Conservation (phyloP, 495 filamentous ascomycete genomes). For the Amphirosellinia nigrospora region DNA sequence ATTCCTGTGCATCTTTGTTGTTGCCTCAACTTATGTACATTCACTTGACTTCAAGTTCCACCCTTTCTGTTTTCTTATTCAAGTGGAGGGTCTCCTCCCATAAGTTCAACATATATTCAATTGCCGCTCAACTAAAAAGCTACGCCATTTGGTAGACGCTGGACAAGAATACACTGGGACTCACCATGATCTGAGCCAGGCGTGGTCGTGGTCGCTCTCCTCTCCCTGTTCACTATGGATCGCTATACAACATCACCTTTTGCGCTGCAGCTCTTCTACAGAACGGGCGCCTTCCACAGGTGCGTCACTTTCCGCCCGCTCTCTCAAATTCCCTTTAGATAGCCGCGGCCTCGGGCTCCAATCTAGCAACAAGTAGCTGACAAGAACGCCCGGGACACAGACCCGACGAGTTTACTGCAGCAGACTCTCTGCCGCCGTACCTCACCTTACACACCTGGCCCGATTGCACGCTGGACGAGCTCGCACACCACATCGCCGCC, state of each 20-base stretch:
- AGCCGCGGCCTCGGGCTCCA: background rate
- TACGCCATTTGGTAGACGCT: background rate
- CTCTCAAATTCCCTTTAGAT: background rate
- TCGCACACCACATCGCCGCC: slow-evolving; percentile 66
- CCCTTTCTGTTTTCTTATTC: background rate
- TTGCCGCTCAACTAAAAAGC: background rate
- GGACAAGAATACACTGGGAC: background rate
- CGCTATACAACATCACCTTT: slow-evolving; percentile 77
- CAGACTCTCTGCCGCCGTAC: slow-evolving; percentile 63
- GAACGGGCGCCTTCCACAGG: slow-evolving; percentile 73
- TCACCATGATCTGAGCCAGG: slow-evolving; percentile 18
- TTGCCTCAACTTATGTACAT: background rate
- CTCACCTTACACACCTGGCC: slow-evolving; percentile 90
- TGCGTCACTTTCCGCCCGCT: slow-evolving; percentile 31
- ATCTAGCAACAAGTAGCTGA: slow-evolving; percentile 3
- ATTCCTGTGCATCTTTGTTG: background rate
- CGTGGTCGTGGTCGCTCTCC: background rate
- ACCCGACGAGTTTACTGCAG: slow-evolving; percentile 67
- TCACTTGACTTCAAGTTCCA: background rate
- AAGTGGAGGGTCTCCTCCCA: background rate
- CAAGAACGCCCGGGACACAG: slow-evolving; percentile 41
- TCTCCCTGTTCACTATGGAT: slow-evolving; percentile 54
- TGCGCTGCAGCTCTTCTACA: slow-evolving; percentile 89
- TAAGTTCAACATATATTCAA: background rate
- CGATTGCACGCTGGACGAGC: slow-evolving; percentile 81